A percentile compares a stretch with the other conserved stretches of the same genome.
phyloP scores from a whole-genome alignment of 192 early-diverging fungal species.

The Geranomyces michiganensis region DNA sequence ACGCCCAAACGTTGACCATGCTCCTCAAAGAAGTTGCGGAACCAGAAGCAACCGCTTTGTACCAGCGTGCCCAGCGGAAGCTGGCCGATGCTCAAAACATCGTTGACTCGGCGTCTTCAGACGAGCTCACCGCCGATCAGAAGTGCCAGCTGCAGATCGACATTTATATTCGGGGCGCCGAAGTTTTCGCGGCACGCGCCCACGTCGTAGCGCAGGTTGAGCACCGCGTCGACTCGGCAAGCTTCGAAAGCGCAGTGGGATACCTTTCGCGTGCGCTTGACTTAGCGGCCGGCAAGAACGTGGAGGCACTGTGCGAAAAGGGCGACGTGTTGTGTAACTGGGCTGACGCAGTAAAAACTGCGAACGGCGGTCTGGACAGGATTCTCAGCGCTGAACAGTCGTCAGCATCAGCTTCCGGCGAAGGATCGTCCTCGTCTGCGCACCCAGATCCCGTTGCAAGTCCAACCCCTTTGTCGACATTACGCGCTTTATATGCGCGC shows the following conservation, averaged over 20 bases:
- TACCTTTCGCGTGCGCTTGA: slow-evolving; percentile 29
- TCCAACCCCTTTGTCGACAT: not conserved
- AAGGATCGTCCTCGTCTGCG: slow-evolving; percentile 1
- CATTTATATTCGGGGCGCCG: slow-evolving; percentile 34
- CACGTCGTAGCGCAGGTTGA: slow-evolving; percentile 23
- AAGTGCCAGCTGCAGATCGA: slow-evolving; percentile 1
- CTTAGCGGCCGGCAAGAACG: slow-evolving; percentile 22
- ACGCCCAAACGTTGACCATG: slow-evolving; percentile 37
- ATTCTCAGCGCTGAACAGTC: slow-evolving; percentile 8
- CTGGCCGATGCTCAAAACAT: not conserved
- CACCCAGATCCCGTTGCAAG: not conserved
- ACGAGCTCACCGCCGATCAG: not conserved
- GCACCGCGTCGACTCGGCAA: slow-evolving; percentile 15
- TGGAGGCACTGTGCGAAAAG: slow-evolving; percentile 47
- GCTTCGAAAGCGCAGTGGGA: slow-evolving; percentile 31
- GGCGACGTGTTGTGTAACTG: slow-evolving; percentile 42
- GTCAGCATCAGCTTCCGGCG: not conserved
- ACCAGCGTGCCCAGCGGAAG: slow-evolving; percentile 24
- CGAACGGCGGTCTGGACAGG: slow-evolving; percentile 21
- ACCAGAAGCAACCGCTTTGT: slow-evolving; percentile 26
- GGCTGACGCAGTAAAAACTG: slow-evolving; percentile 34
- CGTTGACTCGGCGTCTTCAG: slow-evolving; percentile 9
- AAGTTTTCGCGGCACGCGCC: slow-evolving; percentile 31
- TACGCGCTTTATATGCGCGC: slow-evolving; percentile 33
- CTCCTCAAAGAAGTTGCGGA: slow-evolving; percentile 25